Percentiles rank a stretch among this genome's conserved stretches.
Evolutionary conservation across 352 stramenopile genomes (phyloP).

Genomic region (Phytophthora hibernalis): DNA sequence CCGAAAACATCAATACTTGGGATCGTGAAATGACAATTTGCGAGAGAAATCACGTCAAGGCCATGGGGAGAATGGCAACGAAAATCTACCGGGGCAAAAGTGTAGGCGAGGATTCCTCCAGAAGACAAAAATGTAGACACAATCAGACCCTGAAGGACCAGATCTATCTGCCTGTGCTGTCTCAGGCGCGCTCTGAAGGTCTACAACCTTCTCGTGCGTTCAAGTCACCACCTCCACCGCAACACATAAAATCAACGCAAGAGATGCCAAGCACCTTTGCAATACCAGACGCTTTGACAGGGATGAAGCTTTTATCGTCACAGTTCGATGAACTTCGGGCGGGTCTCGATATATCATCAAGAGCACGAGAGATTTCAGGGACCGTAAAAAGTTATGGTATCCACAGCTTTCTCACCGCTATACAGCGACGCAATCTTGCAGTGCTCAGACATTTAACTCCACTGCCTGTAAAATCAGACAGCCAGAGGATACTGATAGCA

Average conservation of each 20-base stretch:
- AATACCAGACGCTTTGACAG: slow-evolving; percentile 34
- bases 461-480: neutral
- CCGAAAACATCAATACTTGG: slow-evolving; percentile 27
- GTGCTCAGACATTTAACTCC: neutral
- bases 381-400: slow-evolving; percentile 18
- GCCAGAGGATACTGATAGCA: slow-evolving; percentile 23
- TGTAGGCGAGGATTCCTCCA: slow-evolving; percentile 1
- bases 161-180: slow-evolving; percentile 38
- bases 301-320: slow-evolving; percentile 48
- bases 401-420: slow-evolving; percentile 1
- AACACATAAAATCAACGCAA: neutral
- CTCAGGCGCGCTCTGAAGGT: slow-evolving; percentile 10
- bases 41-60: slow-evolving; percentile 34
- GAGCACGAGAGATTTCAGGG: neutral
- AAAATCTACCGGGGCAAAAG: slow-evolving; percentile 25
- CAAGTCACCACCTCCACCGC: slow-evolving; percentile 5
- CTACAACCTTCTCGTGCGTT: slow-evolving; percentile 4
- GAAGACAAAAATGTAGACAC: slow-evolving; percentile 14
- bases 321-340: slow-evolving; percentile 48
- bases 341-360: slow-evolving; percentile 27
- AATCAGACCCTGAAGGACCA: slow-evolving; percentile 33
- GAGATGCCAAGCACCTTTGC: neutral
- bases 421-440: neutral
- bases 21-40: slow-evolving; percentile 44
- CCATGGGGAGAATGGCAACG: slow-evolving; percentile 29